Evolutionary conservation across 2,329 filamentous ascomycete species (phyloP).

Genomic region (Claviceps humidiphila): DNA sequence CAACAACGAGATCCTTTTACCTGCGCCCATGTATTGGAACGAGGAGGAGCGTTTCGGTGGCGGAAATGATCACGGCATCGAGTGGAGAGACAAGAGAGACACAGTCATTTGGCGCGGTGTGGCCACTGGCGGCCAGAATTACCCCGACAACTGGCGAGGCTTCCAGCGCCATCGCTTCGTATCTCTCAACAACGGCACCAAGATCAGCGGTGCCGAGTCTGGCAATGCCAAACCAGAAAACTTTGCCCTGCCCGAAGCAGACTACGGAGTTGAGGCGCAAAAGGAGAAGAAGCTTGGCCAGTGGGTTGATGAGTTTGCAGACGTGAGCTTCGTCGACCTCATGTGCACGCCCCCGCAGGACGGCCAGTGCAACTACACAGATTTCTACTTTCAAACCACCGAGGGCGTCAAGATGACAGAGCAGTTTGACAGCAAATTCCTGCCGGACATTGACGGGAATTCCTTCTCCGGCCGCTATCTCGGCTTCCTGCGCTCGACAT

Average conservation of each 20-base stretch:
- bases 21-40: conserved; percentile 56
- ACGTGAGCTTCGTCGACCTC: conserved; percentile 41
- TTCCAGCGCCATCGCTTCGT: conserved; percentile 69
- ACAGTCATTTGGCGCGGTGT: conserved; percentile 52
- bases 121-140: conserved; percentile 49
- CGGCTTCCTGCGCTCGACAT: conserved; percentile 55
- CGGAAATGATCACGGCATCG: conserved; percentile 35
- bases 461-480: conserved; percentile 56
- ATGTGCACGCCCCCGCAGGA: conserved; percentile 30
- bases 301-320: conserved; percentile 36
- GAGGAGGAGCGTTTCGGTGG: conserved; percentile 50
- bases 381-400: conserved; percentile 28
- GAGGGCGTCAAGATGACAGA: conserved; percentile 30
- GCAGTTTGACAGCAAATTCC: conserved; percentile 51
- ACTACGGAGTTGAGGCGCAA: conserved; percentile 35
- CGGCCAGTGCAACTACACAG: conserved; percentile 34
- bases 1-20: conserved; percentile 59
- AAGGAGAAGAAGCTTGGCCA: conserved; percentile 29
- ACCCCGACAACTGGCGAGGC: conserved; percentile 49
- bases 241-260: conserved; percentile 36
- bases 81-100: conserved; percentile 44
- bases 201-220: conserved; percentile 35
- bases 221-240: conserved; percentile 31
- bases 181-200: conserved; percentile 56
- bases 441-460: conserved; percentile 68